These are phyloP conservation scores for Fremontodendron californicum DNA, from an alignment of 345 rosid species.

Conservation along the genomic window DNA sequence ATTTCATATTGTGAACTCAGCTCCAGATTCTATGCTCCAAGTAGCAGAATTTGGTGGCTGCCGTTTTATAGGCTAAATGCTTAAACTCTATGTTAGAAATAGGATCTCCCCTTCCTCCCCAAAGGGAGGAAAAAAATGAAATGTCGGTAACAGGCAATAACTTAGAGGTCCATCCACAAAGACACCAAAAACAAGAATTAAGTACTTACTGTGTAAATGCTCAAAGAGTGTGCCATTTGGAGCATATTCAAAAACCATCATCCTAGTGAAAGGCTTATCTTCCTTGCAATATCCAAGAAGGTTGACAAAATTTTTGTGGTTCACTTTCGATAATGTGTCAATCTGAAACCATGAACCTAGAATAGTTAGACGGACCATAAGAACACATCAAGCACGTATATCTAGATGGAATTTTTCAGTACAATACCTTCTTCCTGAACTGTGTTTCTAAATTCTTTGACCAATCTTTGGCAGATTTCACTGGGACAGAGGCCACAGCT, in stretches of 20 bases:
- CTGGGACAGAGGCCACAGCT: slow-evolving; percentile 66
- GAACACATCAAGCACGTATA: background rate
- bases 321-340: slow-evolving; percentile 68
- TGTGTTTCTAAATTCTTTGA: slow-evolving; percentile 58
- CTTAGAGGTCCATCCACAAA: background rate
- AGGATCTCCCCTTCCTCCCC: too few relatives aligned
- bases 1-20: background rate
- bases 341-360: slow-evolving; percentile 51
- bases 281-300: slow-evolving; percentile 91
- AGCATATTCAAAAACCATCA: slow-evolving; percentile 96
- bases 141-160: background rate
- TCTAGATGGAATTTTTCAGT: background rate
- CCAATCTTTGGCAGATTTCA: slow-evolving; percentile 59
- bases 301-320: slow-evolving; percentile 91
- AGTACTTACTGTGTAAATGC: slow-evolving; percentile 76
- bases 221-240: slow-evolving; percentile 93
- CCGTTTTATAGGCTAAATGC: background rate
- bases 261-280: slow-evolving; percentile 82
- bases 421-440: slow-evolving; percentile 75
- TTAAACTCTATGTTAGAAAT: background rate
- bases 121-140: background rate
- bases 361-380: slow-evolving; percentile 7
- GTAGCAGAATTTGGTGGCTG: background rate
- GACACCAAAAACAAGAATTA: background rate
- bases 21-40: background rate